These are phyloP conservation scores for Trichosphaerium sp. DNA, from an alignment of 78 protist species.

Conservation along the genomic window DNA sequence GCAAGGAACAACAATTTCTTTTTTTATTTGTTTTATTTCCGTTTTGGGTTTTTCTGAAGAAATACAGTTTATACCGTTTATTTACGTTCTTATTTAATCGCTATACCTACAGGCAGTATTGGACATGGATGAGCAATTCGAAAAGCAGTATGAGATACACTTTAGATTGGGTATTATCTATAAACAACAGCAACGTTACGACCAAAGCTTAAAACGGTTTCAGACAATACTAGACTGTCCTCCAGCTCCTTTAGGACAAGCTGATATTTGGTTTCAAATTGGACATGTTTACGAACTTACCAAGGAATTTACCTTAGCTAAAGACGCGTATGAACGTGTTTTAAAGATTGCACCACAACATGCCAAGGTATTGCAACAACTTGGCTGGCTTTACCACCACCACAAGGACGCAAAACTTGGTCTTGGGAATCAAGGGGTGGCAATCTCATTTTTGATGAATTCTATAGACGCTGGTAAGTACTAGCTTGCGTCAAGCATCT, in stretches of 20 bases:
- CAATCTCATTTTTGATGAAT: constrained; percentile 18
- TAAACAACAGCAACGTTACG: constrained; percentile 59
- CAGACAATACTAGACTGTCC: constrained; percentile 24
- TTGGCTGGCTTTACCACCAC: constrained; percentile 71
- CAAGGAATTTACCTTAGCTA: constrained; percentile 50
- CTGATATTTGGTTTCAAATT: constrained; percentile 73
- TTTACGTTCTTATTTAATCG: too few species aligned
- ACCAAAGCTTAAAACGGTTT: constrained; percentile 55
- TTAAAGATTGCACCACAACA: constrained; percentile 47
- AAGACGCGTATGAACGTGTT: constrained; percentile 65
- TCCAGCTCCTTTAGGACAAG: constrained; percentile 50
- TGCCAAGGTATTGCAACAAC: constrained; percentile 61
- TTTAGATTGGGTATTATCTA: constrained; percentile 70
- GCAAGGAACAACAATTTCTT: too few species aligned
- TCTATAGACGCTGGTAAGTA: constrained; percentile 38
- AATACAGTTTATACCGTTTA: too few species aligned
- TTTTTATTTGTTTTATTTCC: too few species aligned
- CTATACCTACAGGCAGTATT: too few species aligned
- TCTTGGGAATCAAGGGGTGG: constrained; percentile 29
- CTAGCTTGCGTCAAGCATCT: neutral
- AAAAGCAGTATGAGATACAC: constrained; percentile 60
- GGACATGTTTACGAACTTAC: constrained; percentile 75
- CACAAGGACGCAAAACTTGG: too few species aligned
- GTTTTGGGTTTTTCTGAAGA: too few species aligned
- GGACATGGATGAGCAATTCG: constrained; percentile 67